phyloP scores from a whole-genome alignment of 306 rosid species.

The Medicago ruthenica region DNA sequence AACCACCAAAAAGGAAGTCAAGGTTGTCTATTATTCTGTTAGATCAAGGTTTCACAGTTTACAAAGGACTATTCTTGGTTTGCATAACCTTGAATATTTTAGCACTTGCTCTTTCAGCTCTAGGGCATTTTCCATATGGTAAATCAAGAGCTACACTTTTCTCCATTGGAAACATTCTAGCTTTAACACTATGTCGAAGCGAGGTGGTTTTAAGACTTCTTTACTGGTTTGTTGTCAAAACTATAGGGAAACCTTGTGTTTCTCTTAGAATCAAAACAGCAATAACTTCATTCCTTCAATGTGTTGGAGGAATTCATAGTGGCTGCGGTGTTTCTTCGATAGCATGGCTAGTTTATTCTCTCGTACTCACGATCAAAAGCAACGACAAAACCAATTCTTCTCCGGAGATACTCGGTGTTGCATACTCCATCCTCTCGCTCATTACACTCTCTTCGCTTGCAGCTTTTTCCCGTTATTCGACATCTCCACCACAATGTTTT shows the following conservation, averaged over 20 bases:
- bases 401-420: slow-evolving; percentile 47
- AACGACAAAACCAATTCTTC: slow-evolving; percentile 59
- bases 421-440: slow-evolving; percentile 61
- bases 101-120: slow-evolving; percentile 58
- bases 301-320: slow-evolving; percentile 79
- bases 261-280: slow-evolving; percentile 59
- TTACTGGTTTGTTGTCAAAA: slow-evolving; percentile 57
- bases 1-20: slow-evolving; percentile 29
- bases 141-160: slow-evolving; percentile 55
- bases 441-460: slow-evolving; percentile 65
- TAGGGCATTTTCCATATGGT: slow-evolving; percentile 55
- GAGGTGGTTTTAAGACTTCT: slow-evolving; percentile 57
- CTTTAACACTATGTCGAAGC: slow-evolving; percentile 65
- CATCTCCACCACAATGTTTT: slow-evolving; percentile 75
- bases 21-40: slow-evolving; percentile 62
- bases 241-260: slow-evolving; percentile 58
- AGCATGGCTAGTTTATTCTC: slow-evolving; percentile 68
- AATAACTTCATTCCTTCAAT: slow-evolving; percentile 71
- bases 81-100: slow-evolving; percentile 55
- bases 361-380: slow-evolving; percentile 51
- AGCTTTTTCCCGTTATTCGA: slow-evolving; percentile 73
- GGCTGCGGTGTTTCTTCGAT: slow-evolving; percentile 75
- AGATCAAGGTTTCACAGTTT: slow-evolving; percentile 73
- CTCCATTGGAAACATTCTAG: slow-evolving; percentile 68
- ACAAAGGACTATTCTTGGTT: slow-evolving; percentile 57